phyloP scores from a whole-genome alignment of 73 alveolate genomes.

The Effrenium voratum region DNA sequence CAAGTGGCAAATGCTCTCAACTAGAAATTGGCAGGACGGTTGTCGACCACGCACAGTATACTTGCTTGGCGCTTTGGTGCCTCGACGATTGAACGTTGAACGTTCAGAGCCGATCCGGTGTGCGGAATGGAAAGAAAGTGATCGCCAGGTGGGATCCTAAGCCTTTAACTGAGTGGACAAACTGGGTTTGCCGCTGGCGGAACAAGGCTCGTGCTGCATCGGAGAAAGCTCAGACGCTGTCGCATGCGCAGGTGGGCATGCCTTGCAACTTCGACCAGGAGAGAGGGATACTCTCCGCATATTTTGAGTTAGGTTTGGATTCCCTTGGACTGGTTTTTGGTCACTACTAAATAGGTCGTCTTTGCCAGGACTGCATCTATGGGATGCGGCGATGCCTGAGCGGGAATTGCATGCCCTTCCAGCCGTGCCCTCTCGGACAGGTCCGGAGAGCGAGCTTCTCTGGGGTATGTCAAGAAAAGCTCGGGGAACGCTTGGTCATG shows the following conservation, averaged over 20 bases:
- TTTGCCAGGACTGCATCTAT: conserved; percentile 70
- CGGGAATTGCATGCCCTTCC: conserved; percentile 78
- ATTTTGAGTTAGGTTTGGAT: not conserved
- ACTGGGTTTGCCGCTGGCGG: conserved; percentile 93
- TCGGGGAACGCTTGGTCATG: too few relatives aligned
- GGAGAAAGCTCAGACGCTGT: not conserved
- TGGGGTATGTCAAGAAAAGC: too few relatives aligned
- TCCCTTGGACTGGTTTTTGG: not conserved
- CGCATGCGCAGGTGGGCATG: conserved; percentile 67
- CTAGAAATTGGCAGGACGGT: conserved; percentile 66
- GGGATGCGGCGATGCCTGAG: conserved; percentile 83
- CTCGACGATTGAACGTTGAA: not conserved
- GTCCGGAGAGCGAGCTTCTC: too few relatives aligned
- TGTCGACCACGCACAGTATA: conserved; percentile 86
- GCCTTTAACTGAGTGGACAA: conserved; percentile 83
- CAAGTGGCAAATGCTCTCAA: too few relatives aligned
- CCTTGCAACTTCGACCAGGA: conserved; percentile 88
- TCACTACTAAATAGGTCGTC: not conserved
- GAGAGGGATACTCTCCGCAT: not conserved
- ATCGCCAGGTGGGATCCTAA: conserved; percentile 86
- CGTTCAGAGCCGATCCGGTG: not conserved
- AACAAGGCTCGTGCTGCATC: conserved; percentile 58
- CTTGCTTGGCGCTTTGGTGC: conserved; percentile 80
- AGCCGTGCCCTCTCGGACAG: conserved; percentile 41
- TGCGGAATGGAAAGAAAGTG: not conserved